Percentiles rank a stretch among this genome's conserved stretches.
phyloP scores from a whole-genome alignment of 371 early-diverging fungal genomes.

The Apophysomyces ossiformis region DNA sequence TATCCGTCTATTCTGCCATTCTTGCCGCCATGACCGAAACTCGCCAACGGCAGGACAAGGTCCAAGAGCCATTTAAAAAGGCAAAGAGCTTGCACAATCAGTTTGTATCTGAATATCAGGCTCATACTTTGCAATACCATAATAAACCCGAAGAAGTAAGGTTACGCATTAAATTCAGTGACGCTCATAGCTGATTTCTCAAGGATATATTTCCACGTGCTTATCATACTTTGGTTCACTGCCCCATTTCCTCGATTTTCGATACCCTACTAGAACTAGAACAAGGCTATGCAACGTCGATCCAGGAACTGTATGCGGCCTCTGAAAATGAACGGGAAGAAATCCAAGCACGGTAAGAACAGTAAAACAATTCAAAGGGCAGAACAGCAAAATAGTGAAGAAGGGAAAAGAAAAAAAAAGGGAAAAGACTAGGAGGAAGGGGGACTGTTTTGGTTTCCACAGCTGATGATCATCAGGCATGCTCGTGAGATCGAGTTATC shows the following conservation, averaged over 20 bases:
- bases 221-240: conserved; percentile 70
- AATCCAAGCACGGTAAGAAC: conserved; percentile 40
- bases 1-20: conserved; percentile 46
- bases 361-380: too few species aligned
- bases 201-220: conserved; percentile 76
- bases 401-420: neutral
- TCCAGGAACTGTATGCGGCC: conserved; percentile 54
- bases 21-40: neutral
- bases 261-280: conserved; percentile 74
- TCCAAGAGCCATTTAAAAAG: conserved; percentile 9
- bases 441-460: neutral
- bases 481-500: conserved; percentile 36
- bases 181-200: neutral
- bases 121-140: conserved; percentile 48
- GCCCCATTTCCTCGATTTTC: conserved; percentile 63
- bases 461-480: conserved; percentile 28
- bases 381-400: neutral
- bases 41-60: neutral
- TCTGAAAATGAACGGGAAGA: conserved; percentile 49
- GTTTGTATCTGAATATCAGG: conserved; percentile 46
- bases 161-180: neutral
- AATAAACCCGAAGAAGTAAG: conserved; percentile 55
- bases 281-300: conserved; percentile 62
- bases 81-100: conserved; percentile 19
- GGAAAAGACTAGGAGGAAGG: neutral